Evolutionary conservation across 805 yeast species (phyloP), one percentile per base, ranked within the genome.

Genomic region (Suhomyces xylopsoci): DNA sequence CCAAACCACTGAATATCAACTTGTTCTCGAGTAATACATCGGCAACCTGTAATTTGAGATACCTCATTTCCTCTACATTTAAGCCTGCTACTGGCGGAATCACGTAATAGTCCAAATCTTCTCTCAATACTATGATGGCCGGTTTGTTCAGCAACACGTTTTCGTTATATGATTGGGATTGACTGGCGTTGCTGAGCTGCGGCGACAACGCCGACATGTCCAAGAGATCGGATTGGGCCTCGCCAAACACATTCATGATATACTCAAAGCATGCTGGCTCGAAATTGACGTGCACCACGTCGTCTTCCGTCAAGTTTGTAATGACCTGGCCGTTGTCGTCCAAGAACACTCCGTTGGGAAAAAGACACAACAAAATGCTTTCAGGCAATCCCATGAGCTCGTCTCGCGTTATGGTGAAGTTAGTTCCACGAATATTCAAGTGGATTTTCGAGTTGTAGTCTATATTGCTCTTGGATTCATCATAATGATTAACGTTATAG

Each of bases 311-410:
- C 61, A 90, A 70, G 59, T 87, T 88, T 32, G 89, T 80, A 52
- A 90, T 88, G 7, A 88, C 87, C 58, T 85, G 85, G 1, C 96
- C 96, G 49, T 82, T 71, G 53, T 78, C 78, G 67, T 90, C 94
- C 52, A 88, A 79, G 65, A 90, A 88, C 3, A 90, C 96, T 42
- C 97, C 97, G 58, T 88, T 90, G 14, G 97, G 97, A 63, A 90
- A 89, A 20, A 94, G 73, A 61, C 97, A 89, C 51, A 92, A 80
- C 53, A 94, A 73, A 22, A 94, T 83, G 55, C 92, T 84, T 66
- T 94, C 99, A 0, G 99, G 99, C 30, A 94, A 74, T 49, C 90
- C 84, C 90, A 92, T 86, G 58, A 94, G 79, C 66, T 90, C 97
- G 61, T 90, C 96, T 56, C 97, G 79, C 5, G 96, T 84, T 47